These are phyloP conservation scores for Detonula confervacea DNA, from an alignment of 352 stramenopile genomes.

Conservation along the genomic window DNA sequence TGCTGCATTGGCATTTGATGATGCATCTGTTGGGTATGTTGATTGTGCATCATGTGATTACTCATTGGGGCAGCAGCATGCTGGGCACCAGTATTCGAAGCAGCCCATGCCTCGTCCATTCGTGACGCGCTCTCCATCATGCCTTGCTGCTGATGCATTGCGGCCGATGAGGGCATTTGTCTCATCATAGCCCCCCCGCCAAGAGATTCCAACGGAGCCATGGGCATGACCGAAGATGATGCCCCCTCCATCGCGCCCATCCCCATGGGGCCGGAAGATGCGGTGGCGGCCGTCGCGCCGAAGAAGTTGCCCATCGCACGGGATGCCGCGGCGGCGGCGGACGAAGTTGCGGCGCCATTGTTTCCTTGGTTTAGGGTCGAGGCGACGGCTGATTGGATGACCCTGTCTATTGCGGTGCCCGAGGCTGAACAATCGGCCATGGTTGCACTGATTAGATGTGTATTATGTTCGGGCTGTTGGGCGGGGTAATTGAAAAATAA, in stretches of 20 bases:
- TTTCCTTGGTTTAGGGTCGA: conserved; percentile 18
- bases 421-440: conserved; percentile 79
- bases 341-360: not conserved
- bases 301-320: not conserved
- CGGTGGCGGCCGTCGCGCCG: not conserved
- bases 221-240: not conserved
- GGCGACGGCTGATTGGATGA: conserved; percentile 42
- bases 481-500: too few species aligned
- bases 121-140: not conserved
- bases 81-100: conserved; percentile 8
- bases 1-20: conserved; percentile 38
- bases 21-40: conserved; percentile 41
- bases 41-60: conserved; percentile 34
- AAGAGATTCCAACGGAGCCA: conserved; percentile 22
- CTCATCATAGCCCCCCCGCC: too few species aligned
- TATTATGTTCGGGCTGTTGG: too few species aligned
- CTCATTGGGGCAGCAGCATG: conserved; percentile 29
- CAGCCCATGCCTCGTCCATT: conserved; percentile 15
- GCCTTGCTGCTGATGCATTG: not conserved
- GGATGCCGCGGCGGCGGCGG: too few species aligned
- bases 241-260: not conserved
- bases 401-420: conserved; percentile 72
- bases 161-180: too few species aligned
- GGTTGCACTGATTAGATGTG: too few species aligned
- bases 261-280: not conserved